Percentiles rank a stretch among this genome's conserved stretches.
phyloP scores from a whole-genome alignment of 2,329 filamentous ascomycete species.

The Trichoderma atrobrunneum region DNA sequence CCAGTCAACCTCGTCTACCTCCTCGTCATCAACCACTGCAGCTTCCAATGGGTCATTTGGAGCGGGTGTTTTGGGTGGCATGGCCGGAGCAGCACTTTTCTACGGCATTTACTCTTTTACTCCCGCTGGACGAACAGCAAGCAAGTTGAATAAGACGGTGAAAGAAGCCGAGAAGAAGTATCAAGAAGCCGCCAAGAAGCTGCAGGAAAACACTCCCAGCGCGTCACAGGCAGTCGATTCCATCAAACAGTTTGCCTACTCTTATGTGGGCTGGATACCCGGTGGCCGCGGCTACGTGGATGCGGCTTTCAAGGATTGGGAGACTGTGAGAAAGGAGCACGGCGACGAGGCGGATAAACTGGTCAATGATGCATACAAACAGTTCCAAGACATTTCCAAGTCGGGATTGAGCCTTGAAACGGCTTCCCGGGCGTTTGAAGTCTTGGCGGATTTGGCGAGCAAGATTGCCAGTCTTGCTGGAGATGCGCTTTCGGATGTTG shows the following conservation, averaged over 20 bases:
- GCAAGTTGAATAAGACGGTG: slow-evolving; percentile 46
- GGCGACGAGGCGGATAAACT: slow-evolving; percentile 68
- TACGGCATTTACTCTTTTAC: slow-evolving; percentile 45
- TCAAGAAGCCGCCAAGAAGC: slow-evolving; percentile 56
- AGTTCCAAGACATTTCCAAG: slow-evolving; percentile 61
- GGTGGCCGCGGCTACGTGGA: slow-evolving; percentile 69
- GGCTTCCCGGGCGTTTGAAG: slow-evolving; percentile 57
- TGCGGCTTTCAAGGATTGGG: slow-evolving; percentile 66
- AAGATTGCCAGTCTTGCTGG: slow-evolving; percentile 60
- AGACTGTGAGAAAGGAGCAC: slow-evolving; percentile 65
- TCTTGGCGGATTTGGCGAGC: slow-evolving; percentile 60
- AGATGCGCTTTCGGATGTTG: slow-evolving; percentile 61
- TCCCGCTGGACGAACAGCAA: slow-evolving; percentile 40
- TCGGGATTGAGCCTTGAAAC: slow-evolving; percentile 61
- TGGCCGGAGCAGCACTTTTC: slow-evolving; percentile 42
- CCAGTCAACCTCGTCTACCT: slow-evolving; percentile 11
- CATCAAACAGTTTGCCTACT: slow-evolving; percentile 63
- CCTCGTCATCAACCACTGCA: background rate
- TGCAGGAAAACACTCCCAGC: slow-evolving; percentile 61
- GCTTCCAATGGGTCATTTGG: slow-evolving; percentile 29
- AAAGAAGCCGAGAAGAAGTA: slow-evolving; percentile 60
- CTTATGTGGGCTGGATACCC: slow-evolving; percentile 69
- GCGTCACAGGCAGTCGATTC: slow-evolving; percentile 64
- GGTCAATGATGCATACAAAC: slow-evolving; percentile 63
- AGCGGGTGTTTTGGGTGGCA: slow-evolving; percentile 43